Evolutionary conservation across 2,329 filamentous ascomycete species (phyloP).

Genomic region (Pseudogymnoascus verrucosus): DNA sequence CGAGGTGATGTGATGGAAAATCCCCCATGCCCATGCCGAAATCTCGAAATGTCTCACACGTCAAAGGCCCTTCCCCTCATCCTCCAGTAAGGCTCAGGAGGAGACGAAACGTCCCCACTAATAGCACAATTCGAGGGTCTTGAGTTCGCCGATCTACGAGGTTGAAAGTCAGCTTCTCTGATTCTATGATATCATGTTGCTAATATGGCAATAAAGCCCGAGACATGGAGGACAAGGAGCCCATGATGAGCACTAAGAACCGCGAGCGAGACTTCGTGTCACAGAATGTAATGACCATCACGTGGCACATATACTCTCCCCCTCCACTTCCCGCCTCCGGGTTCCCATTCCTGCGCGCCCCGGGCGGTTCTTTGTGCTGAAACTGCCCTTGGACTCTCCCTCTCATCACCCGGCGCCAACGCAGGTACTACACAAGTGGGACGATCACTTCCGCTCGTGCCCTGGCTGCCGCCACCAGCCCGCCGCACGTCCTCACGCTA

Average conservation of each 20-base stretch:
- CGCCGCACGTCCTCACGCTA: conserved; percentile 4
- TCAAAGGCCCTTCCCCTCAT: not conserved
- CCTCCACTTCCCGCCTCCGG: not conserved
- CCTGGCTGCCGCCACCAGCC: not conserved
- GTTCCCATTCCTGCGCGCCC: conserved; percentile 3
- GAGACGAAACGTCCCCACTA: not conserved
- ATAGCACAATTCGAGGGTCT: not conserved
- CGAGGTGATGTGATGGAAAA: not conserved
- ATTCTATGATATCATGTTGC: not conserved
- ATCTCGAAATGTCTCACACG: not conserved
- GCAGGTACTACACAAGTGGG: not conserved
- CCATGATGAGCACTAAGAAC: not conserved
- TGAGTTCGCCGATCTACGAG: not conserved
- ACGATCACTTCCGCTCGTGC: not conserved
- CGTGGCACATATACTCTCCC: not conserved
- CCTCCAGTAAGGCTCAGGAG: not conserved
- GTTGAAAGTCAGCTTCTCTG: not conserved
- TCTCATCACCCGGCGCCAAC: conserved; percentile 1
- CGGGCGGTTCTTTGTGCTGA: conserved; percentile 5
- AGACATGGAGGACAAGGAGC: not conserved
- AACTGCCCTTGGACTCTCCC: not conserved
- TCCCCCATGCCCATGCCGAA: not conserved
- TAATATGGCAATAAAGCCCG: not conserved
- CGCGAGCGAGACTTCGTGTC: not conserved
- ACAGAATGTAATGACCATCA: conserved; percentile 6